Evolutionary conservation across 2,329 filamentous ascomycete species (phyloP).

Genomic region (Fusarium oligoseptatum): DNA sequence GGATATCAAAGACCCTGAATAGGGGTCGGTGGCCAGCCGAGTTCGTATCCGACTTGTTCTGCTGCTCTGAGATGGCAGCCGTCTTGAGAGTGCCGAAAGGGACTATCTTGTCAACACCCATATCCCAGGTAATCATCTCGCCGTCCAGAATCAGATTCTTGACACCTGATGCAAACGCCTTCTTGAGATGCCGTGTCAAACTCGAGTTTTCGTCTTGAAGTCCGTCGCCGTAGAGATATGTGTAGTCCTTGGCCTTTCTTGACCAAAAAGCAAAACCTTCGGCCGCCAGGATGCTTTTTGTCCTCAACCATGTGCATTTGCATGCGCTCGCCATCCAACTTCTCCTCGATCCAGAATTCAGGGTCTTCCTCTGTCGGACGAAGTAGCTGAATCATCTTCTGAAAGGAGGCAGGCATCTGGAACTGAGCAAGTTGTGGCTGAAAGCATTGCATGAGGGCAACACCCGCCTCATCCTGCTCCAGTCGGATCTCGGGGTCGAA

Average conservation of each 20-base stretch:
- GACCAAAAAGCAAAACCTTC: constrained; percentile 90
- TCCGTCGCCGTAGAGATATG: constrained; percentile 88
- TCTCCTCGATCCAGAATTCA: constrained; percentile 97
- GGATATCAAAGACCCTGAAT: constrained; percentile 89
- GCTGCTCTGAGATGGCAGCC: constrained; percentile 83
- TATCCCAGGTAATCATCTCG: constrained; percentile 99
- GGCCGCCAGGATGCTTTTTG: constrained; percentile 74
- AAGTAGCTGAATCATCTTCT: constrained; percentile 80
- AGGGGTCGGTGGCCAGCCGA: constrained; percentile 71
- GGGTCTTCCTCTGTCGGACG: constrained; percentile 76
- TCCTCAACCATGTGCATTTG: constrained; percentile 93
- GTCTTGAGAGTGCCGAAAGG: constrained; percentile 95
- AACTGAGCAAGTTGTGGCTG: constrained; percentile 96
- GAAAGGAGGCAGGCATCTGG: constrained; percentile 82
- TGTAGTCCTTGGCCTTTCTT: constrained; percentile 95
- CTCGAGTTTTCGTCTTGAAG: constrained; percentile 81
- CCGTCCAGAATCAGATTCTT: constrained; percentile 92
- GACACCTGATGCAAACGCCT: constrained; percentile 83
- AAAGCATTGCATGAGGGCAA: constrained; percentile 93
- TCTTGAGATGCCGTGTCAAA: constrained; percentile 82
- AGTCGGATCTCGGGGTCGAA: constrained; percentile 79
- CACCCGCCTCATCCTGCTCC: constrained; percentile 79
- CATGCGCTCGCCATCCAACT: constrained; percentile 96
- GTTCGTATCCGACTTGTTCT: constrained; percentile 69
- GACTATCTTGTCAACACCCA: constrained; percentile 84